A percentile compares a stretch with the other conserved stretches of the same genome.
Evolutionary conservation across 148 eudicot species (phyloP).

Genomic region (Cornus kousa): DNA sequence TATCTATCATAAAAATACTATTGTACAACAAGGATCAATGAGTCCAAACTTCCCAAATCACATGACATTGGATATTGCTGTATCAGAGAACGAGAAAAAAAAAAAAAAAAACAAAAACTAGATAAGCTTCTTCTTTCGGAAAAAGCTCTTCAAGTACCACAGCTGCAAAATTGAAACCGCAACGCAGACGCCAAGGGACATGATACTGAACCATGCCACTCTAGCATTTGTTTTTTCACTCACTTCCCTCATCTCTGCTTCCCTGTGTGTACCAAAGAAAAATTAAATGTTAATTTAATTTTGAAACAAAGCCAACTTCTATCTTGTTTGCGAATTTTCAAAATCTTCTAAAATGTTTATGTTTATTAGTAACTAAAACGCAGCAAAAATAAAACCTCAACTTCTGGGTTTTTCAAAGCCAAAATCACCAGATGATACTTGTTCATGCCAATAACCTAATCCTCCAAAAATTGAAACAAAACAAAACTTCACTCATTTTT

Average conservation of each 20-base stretch:
- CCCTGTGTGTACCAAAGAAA: constrained; percentile 36
- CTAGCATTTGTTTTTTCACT: constrained; percentile 60
- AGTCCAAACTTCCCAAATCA: background rate
- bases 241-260: constrained; percentile 69
- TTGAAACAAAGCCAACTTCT: too few species aligned
- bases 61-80: background rate
- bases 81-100: background rate
- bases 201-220: constrained; percentile 69
- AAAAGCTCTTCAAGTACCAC: constrained; percentile 59
- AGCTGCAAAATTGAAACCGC: constrained; percentile 50
- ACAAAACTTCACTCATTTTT: background rate
- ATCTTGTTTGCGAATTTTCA: too few species aligned
- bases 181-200: constrained; percentile 65
- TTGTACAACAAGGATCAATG: background rate
- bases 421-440: too few species aligned
- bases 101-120: constrained; percentile 11
- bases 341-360: too few species aligned
- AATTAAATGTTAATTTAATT: too few species aligned
- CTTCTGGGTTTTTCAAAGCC: too few species aligned
- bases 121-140: constrained; percentile 74
- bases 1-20: background rate
- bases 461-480: too few species aligned
- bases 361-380: too few species aligned
- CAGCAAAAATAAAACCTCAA: too few species aligned
- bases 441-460: too few species aligned